These are phyloP conservation scores for Chimonanthus praecox DNA, from an alignment of 164 flowering plant species.

Conservation along the genomic window DNA sequence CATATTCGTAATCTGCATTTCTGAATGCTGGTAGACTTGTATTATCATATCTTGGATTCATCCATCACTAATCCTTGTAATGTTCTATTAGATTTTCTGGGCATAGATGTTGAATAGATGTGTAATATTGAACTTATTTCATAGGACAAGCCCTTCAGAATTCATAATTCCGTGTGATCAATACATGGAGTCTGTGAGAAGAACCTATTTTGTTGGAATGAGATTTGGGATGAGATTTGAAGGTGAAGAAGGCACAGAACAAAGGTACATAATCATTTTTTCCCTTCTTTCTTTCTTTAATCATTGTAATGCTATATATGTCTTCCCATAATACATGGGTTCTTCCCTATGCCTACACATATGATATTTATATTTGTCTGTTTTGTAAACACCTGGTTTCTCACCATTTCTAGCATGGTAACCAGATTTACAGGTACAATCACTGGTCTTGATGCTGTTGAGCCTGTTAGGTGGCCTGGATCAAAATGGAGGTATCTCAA, in stretches of 20 bases:
- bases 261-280: constrained; percentile 26
- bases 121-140: constrained; percentile 2
- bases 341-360: not conserved
- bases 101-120: not conserved
- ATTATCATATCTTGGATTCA: not conserved
- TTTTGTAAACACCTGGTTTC: not conserved
- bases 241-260: constrained; percentile 33
- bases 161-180: constrained; percentile 39
- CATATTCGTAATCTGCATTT: not conserved
- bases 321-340: not conserved
- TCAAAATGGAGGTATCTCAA: constrained; percentile 58
- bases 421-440: constrained; percentile 43
- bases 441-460: constrained; percentile 37
- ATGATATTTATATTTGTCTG: not conserved
- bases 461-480: constrained; percentile 42
- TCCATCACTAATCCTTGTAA: not conserved
- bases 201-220: constrained; percentile 30
- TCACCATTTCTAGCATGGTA: not conserved
- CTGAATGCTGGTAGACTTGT: not conserved
- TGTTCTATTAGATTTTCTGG: not conserved
- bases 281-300: not conserved
- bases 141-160: constrained; percentile 50
- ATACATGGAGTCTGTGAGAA: constrained; percentile 29
- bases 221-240: constrained; percentile 46
- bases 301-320: too few relatives aligned